Base-by-base conservation (phyloP, 176 grass and related monocot species). In the Musa itinerans region DNA sequence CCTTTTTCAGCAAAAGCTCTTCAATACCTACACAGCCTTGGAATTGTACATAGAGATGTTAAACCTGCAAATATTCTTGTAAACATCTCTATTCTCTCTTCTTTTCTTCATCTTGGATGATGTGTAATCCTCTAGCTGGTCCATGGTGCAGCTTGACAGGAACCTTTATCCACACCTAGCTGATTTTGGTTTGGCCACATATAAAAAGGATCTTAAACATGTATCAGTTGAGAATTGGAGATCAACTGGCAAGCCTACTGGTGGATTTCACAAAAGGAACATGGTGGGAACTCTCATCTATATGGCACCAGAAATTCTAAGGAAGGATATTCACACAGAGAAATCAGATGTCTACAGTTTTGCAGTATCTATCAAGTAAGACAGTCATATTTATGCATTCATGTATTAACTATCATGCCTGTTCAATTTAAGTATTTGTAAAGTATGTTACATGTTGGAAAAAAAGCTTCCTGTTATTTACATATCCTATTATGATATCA, bases 11-110 rank as follows among this genome's bases (percentile, higher is more conserved):
- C 86, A 17, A 98, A 89, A 74, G 73, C 86, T 86, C 88, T 98
- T 51, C 82, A 81, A 43, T 94, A 98, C 81, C 67, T 98, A 63
- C 84, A 91, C 68, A 73, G 48, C 57, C 73, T 81, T 77, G 88
- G 88, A 76, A 83, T 94, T 79, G 86, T 98, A 76, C 95, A 98
- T 77, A 89, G 95, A 73, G 95, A 98, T 81, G 79, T 98, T 80
- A 98, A 98, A 74, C 95, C 90, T 66, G 91, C 95, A 76, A 98
- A 98, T 84, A 93, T 98, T 83, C 89, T 98, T 86, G 90, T 98
- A 98, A 78, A 66, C 81, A 50, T 73, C 55, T 56, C 58, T 2
- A 29, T 43, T 43, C 70, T 50, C 59, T 74, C 82, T 54, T 52
- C 79, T 78, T 25, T 86, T 69, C 78, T 23, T 76, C 2, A 21